phyloP scores from a whole-genome alignment of 2,329 filamentous ascomycete species.

The Xylariaceae sp. region DNA sequence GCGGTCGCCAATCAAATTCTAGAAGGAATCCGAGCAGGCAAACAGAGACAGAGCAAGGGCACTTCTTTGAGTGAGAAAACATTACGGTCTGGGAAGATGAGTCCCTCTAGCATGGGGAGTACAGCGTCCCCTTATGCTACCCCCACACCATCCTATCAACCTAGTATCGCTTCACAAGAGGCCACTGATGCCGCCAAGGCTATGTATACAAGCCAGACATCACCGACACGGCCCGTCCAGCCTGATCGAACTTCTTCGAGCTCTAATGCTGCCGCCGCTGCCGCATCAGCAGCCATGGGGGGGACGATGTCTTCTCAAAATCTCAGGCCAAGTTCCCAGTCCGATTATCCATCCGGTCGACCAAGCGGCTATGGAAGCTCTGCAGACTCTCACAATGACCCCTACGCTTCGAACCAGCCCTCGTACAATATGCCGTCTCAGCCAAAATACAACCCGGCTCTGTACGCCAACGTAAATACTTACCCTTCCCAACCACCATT shows the following conservation, averaged over 20 bases:
- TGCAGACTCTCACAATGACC: conserved; percentile 31
- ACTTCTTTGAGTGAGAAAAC: conserved; percentile 64
- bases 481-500: conserved; percentile 45
- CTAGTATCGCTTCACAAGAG: conserved; percentile 44
- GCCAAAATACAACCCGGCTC: conserved; percentile 72
- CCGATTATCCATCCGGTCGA: conserved; percentile 35
- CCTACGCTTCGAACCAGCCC: conserved; percentile 26
- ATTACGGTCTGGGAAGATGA: conserved; percentile 54
- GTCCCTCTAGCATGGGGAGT: conserved; percentile 38
- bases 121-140: conserved; percentile 29
- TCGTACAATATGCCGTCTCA: conserved; percentile 40
- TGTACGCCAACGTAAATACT: conserved; percentile 64
- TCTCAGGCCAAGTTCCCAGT: conserved; percentile 23
- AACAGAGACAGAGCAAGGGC: conserved; percentile 63
- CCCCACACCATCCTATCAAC: conserved; percentile 28
- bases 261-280: conserved; percentile 50
- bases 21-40: conserved; percentile 78
- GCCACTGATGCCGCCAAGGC: conserved; percentile 63
- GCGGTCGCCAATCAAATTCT: conserved; percentile 91
- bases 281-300: conserved; percentile 57
- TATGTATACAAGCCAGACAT: conserved; percentile 56
- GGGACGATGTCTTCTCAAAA: conserved; percentile 41
- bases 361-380: conserved; percentile 30
- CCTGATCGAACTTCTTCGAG: conserved; percentile 54
- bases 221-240: conserved; percentile 49